These are phyloP conservation scores for Senecio squalidus DNA, from an alignment of 140 eudicot genomes.

Conservation along the genomic window DNA sequence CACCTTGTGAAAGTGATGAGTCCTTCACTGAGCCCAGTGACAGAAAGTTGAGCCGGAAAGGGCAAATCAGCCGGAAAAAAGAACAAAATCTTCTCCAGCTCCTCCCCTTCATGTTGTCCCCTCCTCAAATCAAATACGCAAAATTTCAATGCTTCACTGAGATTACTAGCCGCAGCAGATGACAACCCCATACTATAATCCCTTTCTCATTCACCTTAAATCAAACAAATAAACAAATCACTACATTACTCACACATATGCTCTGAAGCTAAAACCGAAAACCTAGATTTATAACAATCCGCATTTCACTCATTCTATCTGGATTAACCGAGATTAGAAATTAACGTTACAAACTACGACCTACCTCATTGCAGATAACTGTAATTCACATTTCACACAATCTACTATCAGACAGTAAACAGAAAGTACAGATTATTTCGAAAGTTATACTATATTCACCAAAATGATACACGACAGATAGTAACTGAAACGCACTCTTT, in stretches of 20 bases:
- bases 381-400: background rate
- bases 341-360: background rate
- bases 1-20: constrained; percentile 94
- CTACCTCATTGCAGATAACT: background rate
- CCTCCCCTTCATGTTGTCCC: constrained; percentile 95
- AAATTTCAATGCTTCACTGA: constrained; percentile 44
- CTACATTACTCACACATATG: background rate
- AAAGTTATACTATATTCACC: no score
- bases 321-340: background rate
- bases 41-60: constrained; percentile 75
- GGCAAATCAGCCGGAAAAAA: constrained; percentile 84
- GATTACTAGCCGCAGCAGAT: constrained; percentile 33
- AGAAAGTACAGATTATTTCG: no score
- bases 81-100: constrained; percentile 82
- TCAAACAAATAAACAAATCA: constrained; percentile 9
- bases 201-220: constrained; percentile 32
- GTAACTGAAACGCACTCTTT: no score
- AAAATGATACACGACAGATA: no score
- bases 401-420: no score
- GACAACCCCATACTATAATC: constrained; percentile 54
- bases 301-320: background rate
- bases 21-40: constrained; percentile 96
- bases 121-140: constrained; percentile 90
- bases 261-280: constrained; percentile 5
- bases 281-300: constrained; percentile 2